Base-by-base conservation (phyloP, 2,329 filamentous ascomycete genomes). In the Aspergillus sp. region DNA sequence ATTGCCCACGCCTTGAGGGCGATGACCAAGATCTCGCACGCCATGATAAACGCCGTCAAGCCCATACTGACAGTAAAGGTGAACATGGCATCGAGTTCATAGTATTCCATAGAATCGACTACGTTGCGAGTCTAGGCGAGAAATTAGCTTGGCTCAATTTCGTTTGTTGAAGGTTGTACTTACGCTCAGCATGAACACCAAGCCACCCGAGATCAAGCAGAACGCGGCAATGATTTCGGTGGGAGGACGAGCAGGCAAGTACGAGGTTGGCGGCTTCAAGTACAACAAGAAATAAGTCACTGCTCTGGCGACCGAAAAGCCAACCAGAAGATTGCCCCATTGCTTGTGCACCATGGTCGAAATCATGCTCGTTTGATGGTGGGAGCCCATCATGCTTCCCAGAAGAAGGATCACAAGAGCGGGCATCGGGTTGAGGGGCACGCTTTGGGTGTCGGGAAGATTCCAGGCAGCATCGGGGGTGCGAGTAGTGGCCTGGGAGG, bases 321-420 rank as follows among this genome's bases (percentile, higher is more conserved):
- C 92, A 51, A 91, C 84, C 55, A 98, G 84, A 65, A 98, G 83
- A 69, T 87, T 87, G 26, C 94, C 94, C 94, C 94, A 98, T 76
- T 97, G 93, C 71, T 89, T 89, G 78, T 98, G 94, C 52, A 98
- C 85, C 91, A 95, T 96, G 66, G 87, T 91, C 10, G 92, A 94
- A 51, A 92, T 84, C 88, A 92, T 91, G 60, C 87, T 90, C 29
- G 81, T 75, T 73, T 96, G 93, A 60, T 94, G 91, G 75, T 98
- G 94, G 26, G 90, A 92, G 71, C 90, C 90, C 94, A 98, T 98
- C 90, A 96, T 95, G 73, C 93, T 85, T 36, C 95, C 95, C 1
- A 97, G 82, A 0, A 97, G 81, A 59, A 97, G 81, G 65, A 98
- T 94, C 52, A 96, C 85, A 4, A 98, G 81, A 0, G 88, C 91